These are phyloP conservation scores for Ramichloridium luteum DNA, from an alignment of 2,329 filamentous ascomycete genomes.

Conservation along the genomic window DNA sequence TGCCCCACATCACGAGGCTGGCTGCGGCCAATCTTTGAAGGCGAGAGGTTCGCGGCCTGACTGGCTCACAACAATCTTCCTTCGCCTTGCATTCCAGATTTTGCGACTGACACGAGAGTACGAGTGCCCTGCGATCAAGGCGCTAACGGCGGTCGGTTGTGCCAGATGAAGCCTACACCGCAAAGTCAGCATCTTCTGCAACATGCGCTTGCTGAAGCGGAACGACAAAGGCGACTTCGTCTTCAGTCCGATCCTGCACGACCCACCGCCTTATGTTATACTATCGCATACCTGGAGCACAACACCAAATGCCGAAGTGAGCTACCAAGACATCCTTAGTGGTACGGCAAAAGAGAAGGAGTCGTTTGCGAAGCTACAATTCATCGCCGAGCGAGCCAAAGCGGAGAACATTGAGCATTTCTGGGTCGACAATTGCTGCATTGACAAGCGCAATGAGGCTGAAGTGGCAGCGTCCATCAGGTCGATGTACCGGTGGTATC, in stretches of 20 bases:
- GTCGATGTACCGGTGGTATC: slow-evolving; percentile 13
- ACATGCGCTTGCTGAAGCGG: neutral
- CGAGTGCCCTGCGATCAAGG: too few species aligned
- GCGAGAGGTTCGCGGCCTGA: too few species aligned
- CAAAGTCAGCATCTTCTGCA: too few species aligned
- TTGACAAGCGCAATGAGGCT: slow-evolving; percentile 10
- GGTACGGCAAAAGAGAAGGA: slow-evolving; percentile 2
- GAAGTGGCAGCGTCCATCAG: slow-evolving; percentile 9
- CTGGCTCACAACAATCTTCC: too few species aligned
- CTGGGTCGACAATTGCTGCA: slow-evolving; percentile 15
- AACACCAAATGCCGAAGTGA: slow-evolving; percentile 2
- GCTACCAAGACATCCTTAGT: slow-evolving; percentile 3
- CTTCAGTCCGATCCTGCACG: neutral
- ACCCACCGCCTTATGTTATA: slow-evolving; percentile 18
- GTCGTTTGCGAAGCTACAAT: slow-evolving; percentile 1
- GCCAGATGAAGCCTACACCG: too few species aligned
- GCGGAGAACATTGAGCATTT: slow-evolving; percentile 5
- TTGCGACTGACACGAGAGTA: too few species aligned
- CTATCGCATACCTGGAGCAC: slow-evolving; percentile 24
- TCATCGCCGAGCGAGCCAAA: slow-evolving; percentile 3
- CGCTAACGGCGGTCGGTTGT: too few species aligned
- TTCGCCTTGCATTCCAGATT: too few species aligned
- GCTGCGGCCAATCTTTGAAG: too few species aligned
- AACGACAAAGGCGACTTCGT: neutral
- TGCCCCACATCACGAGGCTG: too few species aligned